Conservation (phyloP, 495 filamentous ascomycete species). For the Penicillium canariense region DNA sequence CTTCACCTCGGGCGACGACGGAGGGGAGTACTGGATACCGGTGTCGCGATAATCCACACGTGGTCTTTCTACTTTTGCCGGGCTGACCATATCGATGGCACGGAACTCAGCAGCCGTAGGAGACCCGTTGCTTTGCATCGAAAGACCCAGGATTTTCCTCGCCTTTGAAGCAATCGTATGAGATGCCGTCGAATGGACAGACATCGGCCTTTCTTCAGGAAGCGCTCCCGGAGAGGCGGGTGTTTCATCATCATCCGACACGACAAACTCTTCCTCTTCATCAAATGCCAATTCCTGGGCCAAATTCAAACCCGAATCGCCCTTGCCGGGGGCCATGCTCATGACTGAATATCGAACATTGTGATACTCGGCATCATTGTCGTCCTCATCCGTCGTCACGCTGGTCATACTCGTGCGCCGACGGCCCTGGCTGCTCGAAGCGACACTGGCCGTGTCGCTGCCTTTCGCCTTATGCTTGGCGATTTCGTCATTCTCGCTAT, state of each 20-base stretch:
- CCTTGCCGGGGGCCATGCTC: conserved; percentile 51
- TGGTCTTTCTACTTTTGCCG: conserved; percentile 9
- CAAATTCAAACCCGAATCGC: conserved; percentile 65
- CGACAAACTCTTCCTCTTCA: conserved; percentile 63
- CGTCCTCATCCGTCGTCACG: conserved; percentile 59
- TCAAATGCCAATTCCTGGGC: conserved; percentile 89
- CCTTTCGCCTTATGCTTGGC: conserved; percentile 43
- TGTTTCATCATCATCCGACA: conserved; percentile 33
- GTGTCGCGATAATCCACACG: conserved; percentile 60
- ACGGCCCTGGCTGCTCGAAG: conserved; percentile 65
- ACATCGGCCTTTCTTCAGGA: conserved; percentile 47
- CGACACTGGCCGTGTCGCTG: conserved; percentile 76
- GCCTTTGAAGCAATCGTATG: conserved; percentile 45
- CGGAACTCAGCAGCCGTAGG: conserved; percentile 23
- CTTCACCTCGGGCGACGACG: conserved; percentile 63
- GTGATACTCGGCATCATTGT: conserved; percentile 25
- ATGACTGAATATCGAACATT: conserved; percentile 65
- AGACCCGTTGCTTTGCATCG: conserved; percentile 31
- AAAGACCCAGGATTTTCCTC: conserved; percentile 50
- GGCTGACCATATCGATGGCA: conserved; percentile 13
- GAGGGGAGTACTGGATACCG: conserved; percentile 81
- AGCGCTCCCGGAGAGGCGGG: conserved; percentile 40
- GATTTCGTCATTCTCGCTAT: conserved; percentile 23
- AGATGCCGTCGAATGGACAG: conserved; percentile 42
- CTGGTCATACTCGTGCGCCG: conserved; percentile 56